phyloP scores from a whole-genome alignment of 306 rosid species.

The Sicyos edulis region DNA sequence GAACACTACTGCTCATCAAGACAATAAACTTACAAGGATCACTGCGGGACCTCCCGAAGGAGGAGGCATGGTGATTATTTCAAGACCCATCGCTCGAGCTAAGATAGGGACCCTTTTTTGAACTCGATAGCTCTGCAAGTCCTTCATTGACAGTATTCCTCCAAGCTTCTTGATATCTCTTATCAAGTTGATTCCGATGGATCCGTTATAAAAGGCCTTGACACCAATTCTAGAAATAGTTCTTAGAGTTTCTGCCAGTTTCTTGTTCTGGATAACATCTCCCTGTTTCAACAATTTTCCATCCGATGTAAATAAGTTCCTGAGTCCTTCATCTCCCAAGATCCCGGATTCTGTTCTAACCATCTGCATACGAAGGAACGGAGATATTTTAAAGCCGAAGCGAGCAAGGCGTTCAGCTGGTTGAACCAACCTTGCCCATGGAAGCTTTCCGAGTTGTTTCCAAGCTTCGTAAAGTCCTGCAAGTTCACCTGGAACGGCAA shows the following conservation, averaged over 20 bases:
- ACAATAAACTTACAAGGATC: constrained; percentile 60
- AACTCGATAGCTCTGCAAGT: constrained; percentile 47
- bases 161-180: constrained; percentile 59
- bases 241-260: constrained; percentile 48
- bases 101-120: constrained; percentile 43
- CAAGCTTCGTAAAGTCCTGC: constrained; percentile 72
- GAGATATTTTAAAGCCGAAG: constrained; percentile 59
- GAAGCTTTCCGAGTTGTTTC: constrained; percentile 64
- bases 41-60: constrained; percentile 82
- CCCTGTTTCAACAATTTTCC: constrained; percentile 56
- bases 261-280: constrained; percentile 41
- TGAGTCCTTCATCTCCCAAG: constrained; percentile 53
- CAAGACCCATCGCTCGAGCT: constrained; percentile 38
- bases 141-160: constrained; percentile 54
- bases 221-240: constrained; percentile 47
- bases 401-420: constrained; percentile 68
- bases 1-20: background rate
- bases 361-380: constrained; percentile 58
- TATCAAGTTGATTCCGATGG: constrained; percentile 49
- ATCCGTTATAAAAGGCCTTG: constrained; percentile 49
- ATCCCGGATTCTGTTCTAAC: constrained; percentile 35
- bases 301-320: constrained; percentile 47
- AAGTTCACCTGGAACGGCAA: constrained; percentile 73
- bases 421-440: constrained; percentile 62
- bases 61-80: constrained; percentile 69